phyloP scores from a whole-genome alignment of 495 filamentous ascomycete species.

The Aspergillus baeticus region DNA sequence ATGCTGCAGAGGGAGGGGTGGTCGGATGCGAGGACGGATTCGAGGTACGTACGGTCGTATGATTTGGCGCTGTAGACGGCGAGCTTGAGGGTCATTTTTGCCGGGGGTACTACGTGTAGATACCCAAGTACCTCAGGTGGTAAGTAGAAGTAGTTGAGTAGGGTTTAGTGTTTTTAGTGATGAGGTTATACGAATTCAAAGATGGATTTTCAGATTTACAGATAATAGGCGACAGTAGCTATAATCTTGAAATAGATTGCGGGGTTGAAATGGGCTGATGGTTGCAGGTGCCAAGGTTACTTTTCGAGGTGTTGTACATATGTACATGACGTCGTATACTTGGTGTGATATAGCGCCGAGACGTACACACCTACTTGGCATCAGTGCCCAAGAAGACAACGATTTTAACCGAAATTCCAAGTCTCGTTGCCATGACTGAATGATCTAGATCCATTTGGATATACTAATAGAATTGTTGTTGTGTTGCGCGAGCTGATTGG shows the following conservation, averaged over 20 bases:
- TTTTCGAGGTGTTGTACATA: not conserved
- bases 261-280: constrained; percentile 4
- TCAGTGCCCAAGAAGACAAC: not conserved
- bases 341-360: not conserved
- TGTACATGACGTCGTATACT: not conserved
- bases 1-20: constrained; percentile 36
- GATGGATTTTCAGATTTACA: no score
- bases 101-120: no score
- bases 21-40: constrained; percentile 22
- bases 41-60: constrained; percentile 56
- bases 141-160: no score
- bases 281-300: not conserved
- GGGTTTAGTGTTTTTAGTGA: no score
- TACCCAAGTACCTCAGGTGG: no score
- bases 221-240: no score
- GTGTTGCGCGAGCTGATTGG: no score
- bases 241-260: not conserved
- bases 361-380: not conserved
- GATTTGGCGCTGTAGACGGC: constrained; percentile 63
- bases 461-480: no score
- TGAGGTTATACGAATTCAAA: no score
- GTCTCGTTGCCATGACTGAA: no score
- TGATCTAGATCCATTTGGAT: no score
- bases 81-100: constrained; percentile 47
- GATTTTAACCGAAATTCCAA: no score